A percentile compares a stretch with the other conserved stretches of the same genome.
Conservation (phyloP, 805 yeast genomes). For the Zygosaccharomyces bailii region DNA sequence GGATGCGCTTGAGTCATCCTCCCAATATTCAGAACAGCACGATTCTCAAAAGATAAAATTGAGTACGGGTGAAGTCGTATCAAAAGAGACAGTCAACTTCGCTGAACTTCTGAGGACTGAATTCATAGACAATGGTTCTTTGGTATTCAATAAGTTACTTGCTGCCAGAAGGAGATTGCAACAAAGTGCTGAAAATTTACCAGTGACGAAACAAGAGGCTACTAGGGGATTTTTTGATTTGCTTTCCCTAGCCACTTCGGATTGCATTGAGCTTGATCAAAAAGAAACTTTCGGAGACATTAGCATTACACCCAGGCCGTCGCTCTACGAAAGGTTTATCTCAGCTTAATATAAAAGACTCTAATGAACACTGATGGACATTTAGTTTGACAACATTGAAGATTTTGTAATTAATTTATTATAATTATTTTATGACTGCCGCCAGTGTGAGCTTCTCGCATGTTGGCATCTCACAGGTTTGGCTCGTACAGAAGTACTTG, state of each 20-base stretch:
- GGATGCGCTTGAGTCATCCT: conserved; percentile 1
- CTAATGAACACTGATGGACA: neutral
- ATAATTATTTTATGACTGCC: neutral
- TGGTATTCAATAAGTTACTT: conserved; percentile 17
- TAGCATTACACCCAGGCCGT: conserved; percentile 45
- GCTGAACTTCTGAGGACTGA: conserved; percentile 27
- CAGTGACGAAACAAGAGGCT: conserved; percentile 26
- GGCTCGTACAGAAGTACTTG: conserved; percentile 2
- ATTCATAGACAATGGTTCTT: conserved; percentile 14
- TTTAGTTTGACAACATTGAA: neutral
- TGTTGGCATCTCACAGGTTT: too few species aligned
- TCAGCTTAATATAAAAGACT: conserved; percentile 12
- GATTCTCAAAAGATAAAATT: conserved; percentile 18
- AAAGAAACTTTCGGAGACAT: conserved; percentile 58
- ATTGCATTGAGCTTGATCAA: conserved; percentile 63
- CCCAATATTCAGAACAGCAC: conserved; percentile 4
- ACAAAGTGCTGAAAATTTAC: neutral
- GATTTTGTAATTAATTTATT: conserved; percentile 1
- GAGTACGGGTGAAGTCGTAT: conserved; percentile 23
- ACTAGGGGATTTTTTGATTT: conserved; percentile 66
- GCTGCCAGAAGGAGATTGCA: conserved; percentile 6
- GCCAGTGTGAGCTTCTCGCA: too few species aligned
- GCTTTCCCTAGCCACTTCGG: conserved; percentile 74
- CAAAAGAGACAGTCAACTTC: conserved; percentile 30
- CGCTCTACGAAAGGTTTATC: conserved; percentile 34